Base-by-base conservation (phyloP, 2,329 filamentous ascomycete species). In the Fusarium falciforme region DNA sequence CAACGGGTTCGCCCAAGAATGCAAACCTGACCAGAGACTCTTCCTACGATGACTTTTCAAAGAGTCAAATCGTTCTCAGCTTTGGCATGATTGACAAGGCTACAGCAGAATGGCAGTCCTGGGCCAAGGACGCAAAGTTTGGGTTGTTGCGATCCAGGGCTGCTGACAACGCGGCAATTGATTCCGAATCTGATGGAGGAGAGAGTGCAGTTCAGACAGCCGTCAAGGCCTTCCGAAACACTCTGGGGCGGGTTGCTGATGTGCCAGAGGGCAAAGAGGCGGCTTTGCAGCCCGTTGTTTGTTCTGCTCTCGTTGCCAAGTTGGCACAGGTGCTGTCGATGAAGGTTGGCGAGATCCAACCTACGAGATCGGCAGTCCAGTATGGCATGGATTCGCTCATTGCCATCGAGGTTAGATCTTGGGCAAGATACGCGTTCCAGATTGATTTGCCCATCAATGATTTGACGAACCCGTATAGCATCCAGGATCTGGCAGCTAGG, bases 311-410 rank as follows among this genome's bases (percentile, higher is more conserved):
- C 33, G 67, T 76, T 42, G 74, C 74, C 9, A 76, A 77, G 29
- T 22, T 76, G 6, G 74, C 74, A 5, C 76, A 77, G 29, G 73
- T 76, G 16, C 49, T 77, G 11, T 77, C 75, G 11, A 69, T 77
- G 54, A 77, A 77, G 73, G 44, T 74, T 65, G 62, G 54, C 7
- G 75, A 77, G n/a, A 76, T 77, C 1, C 75, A 68, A 22, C 70
- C 70, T 27, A 61, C 74, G 2, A 75, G 74, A 27, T 76, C 74
- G 4, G 74, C 74, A 10, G 68, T 76, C 4, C 74, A 76, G 57
- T 76, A 76, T 22, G 74, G 74, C 5, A 76, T 76, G 74, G 74
- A 76, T 33, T 76, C 74, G 14, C 74, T 76, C 16, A 76, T 76
- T 61, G 74, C 74, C 11, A 76, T 76, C 9, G 74, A 75, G 64